Base-by-base conservation (phyloP, 305 asterid genomes). In the Petunia hybrid region DNA sequence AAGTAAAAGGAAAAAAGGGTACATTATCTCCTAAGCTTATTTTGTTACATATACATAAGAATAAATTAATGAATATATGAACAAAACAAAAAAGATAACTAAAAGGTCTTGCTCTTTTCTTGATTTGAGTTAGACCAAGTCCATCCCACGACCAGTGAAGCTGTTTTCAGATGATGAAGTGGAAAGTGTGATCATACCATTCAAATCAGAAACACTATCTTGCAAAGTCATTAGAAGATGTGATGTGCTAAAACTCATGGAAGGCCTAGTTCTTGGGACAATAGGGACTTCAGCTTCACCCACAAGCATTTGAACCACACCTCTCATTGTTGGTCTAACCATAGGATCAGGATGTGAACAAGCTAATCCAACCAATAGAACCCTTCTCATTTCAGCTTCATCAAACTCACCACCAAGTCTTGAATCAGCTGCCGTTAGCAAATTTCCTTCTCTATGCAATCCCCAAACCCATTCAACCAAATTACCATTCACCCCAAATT, bases 321-420 rank as follows among this genome's bases (percentile, higher is more conserved):
- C 82, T 81, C 99, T 89, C 97, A 93, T 93, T 1, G 88, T 73
- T 8, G 99, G 98, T 59, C 99, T 81, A 43, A 86, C 91, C 90
- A 82, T 41, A 4, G 97, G 97, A 81, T 95, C 99, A 1, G 98
- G 96, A 75, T 91, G 95, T 7, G 98, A 92, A 64, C 98, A 94
- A 4, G 89, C 92, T 22, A 95, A 53, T 65, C 99, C 99, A 3
- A 95, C 84, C 81, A 90, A 39, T 8, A 93, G 10, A 7, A 90
- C 97, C 86, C 91, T 82, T 36, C 86, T 85, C 98, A 92, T 86
- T 10, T 88, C 95, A 16, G 8, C 91, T 80, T 86, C 94, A 4
- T 88, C 88, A 61, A 86, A 93, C 83, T 87, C 80, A 14, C 65
- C 65, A 8, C 22, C 45, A 3, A 85, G 63, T 60, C 78, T 80